phyloP scores from a whole-genome alignment of 805 yeast genomes.

The Saturnispora halmiae region DNA sequence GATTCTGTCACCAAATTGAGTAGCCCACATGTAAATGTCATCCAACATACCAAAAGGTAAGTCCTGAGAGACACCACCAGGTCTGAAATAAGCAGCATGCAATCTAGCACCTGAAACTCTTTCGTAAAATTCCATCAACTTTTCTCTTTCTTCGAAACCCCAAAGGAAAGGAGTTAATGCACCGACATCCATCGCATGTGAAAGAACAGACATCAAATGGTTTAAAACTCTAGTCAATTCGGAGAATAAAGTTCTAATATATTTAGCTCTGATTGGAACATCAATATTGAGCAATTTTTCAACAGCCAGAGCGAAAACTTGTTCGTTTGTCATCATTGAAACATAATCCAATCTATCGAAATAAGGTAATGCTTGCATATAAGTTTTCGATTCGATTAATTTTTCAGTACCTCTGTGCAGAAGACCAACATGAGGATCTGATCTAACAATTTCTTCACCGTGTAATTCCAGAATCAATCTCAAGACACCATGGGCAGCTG shows the following conservation, averaged over 20 bases:
- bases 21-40: constrained; percentile 93
- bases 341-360: constrained; percentile 82
- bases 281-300: constrained; percentile 79
- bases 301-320: constrained; percentile 73
- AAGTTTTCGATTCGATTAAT: constrained; percentile 77
- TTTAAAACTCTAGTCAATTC: constrained; percentile 78
- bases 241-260: constrained; percentile 77
- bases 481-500: constrained; percentile 91
- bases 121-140: constrained; percentile 86
- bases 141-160: constrained; percentile 93
- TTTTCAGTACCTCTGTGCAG: constrained; percentile 86
- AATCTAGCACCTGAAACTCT: constrained; percentile 86
- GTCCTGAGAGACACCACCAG: constrained; percentile 89
- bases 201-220: constrained; percentile 76
- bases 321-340: constrained; percentile 85
- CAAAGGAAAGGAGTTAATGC: constrained; percentile 88
- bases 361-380: constrained; percentile 81
- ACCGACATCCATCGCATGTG: constrained; percentile 93
- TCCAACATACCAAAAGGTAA: constrained; percentile 78
- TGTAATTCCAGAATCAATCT: constrained; percentile 76
- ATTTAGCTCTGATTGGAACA: constrained; percentile 77
- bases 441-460: constrained; percentile 80
- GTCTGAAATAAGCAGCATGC: constrained; percentile 82
- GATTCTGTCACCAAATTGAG: constrained; percentile 87
- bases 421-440: constrained; percentile 85